Evolutionary conservation across 768 basidiomycete genomes (phyloP).

Genomic region (Udeniomyces megalosporus): DNA sequence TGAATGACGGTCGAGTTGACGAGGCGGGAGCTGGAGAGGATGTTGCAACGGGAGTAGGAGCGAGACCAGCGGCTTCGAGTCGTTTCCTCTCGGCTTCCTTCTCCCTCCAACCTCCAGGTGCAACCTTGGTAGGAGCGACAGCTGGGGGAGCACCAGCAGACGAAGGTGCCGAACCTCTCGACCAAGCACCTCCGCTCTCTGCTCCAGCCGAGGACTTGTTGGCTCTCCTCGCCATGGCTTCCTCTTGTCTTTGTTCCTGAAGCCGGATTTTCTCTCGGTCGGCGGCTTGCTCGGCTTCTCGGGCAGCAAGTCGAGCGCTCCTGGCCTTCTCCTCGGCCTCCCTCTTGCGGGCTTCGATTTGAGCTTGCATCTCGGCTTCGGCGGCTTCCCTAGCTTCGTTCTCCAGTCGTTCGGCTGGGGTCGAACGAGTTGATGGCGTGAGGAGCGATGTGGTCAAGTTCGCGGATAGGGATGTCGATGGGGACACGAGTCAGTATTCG

Average conservation of each 20-base stretch:
- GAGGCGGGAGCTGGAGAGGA: slow-evolving; percentile 10
- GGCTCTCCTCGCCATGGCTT: slow-evolving; percentile 27
- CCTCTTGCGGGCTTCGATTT: slow-evolving; percentile 21
- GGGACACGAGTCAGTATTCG: no score
- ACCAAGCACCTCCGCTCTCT: not conserved
- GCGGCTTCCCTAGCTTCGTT: slow-evolving; percentile 18
- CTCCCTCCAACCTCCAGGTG: slow-evolving; percentile 45
- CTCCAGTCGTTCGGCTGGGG: slow-evolving; percentile 18
- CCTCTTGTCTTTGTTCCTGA: slow-evolving; percentile 31
- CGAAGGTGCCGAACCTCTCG: slow-evolving; percentile 22
- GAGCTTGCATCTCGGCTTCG: slow-evolving; percentile 17
- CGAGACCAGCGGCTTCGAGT: slow-evolving; percentile 22
- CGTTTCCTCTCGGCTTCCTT: slow-evolving; percentile 34
- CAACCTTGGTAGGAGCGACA: slow-evolving; percentile 12
- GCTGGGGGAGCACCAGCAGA: slow-evolving; percentile 23
- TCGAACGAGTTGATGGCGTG: not conserved
- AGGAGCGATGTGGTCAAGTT: no score
- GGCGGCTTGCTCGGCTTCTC: slow-evolving; percentile 22
- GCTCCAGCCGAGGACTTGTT: slow-evolving; percentile 18
- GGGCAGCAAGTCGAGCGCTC: slow-evolving; percentile 21
- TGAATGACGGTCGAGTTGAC: slow-evolving; percentile 10
- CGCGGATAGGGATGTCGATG: no score
- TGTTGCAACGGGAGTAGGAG: not conserved
- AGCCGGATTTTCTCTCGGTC: slow-evolving; percentile 22
- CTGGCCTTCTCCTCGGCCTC: slow-evolving; percentile 25